These are phyloP conservation scores for Carex sylvatica DNA, from an alignment of 202 grass and related monocot genomes.

Conservation along the genomic window DNA sequence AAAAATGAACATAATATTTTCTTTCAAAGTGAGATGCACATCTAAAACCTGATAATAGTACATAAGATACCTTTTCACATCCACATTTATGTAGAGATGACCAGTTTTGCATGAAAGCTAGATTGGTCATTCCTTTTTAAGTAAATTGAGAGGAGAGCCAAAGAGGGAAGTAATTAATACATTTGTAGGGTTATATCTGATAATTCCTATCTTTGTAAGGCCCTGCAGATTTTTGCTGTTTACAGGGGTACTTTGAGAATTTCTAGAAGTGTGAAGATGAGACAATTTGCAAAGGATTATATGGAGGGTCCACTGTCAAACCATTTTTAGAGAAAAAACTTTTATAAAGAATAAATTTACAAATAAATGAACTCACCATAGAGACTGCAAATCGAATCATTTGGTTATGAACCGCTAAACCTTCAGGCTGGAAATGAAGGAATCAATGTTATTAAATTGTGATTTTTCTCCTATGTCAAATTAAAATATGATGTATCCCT, in stretches of 20 bases:
- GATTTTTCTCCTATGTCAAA: neutral
- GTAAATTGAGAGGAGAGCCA: neutral
- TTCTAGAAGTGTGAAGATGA: neutral
- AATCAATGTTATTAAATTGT: neutral
- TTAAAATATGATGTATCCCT: neutral
- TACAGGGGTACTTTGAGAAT: neutral
- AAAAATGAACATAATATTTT: neutral
- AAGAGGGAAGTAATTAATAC: neutral
- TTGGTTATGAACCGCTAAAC: slow-evolving; percentile 23
- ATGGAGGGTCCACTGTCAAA: neutral
- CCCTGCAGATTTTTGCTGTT: neutral
- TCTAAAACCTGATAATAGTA: neutral
- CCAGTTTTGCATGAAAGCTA: neutral
- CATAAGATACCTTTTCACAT: neutral
- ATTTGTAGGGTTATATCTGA: neutral
- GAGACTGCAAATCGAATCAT: slow-evolving; percentile 40
- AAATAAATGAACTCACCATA: slow-evolving; percentile 29
- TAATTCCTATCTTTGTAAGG: slow-evolving; percentile 9
- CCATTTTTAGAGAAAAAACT: neutral
- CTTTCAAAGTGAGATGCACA: neutral
- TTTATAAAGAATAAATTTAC: slow-evolving; percentile 1
- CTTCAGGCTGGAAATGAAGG: slow-evolving; percentile 36
- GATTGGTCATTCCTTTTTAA: neutral
- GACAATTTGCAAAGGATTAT: neutral
- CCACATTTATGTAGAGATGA: neutral